Base-by-base conservation (phyloP, 192 early-diverging fungal genomes). In the Linnemannia hyalina region DNA sequence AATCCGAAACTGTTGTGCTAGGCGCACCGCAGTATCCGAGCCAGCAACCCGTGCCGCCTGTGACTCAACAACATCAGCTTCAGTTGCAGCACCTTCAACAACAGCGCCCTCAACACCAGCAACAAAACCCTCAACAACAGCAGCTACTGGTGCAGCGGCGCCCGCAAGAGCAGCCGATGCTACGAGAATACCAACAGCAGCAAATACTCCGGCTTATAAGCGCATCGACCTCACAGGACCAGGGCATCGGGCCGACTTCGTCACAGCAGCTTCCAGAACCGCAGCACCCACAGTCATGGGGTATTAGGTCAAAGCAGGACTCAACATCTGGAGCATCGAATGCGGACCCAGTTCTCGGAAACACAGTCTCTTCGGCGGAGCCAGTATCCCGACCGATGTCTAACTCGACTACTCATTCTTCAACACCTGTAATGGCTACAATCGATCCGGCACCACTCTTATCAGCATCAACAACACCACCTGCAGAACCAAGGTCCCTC, bases 61-160 rank as follows among this genome's bases (percentile, higher is more conserved):
- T 23, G 16, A n/a, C 11, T 5, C 60, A 20, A 49, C 78, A 73
- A 44, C 70, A 55, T 38, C 49, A 41, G n/a, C 52, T 68, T 20
- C 60, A 68, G 8, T 35, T 35, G 35, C 75, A 73, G 23, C 54
- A 0, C 11, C 54, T 41, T 49, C 76, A 78, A 26, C 68, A 78
- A 40, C 47, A 75, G 15, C 55, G 13, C 47, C 38, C 3, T 40
- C 38, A 75, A 4, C 55, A 13, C 46, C 38, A 63, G 29, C n/a
- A 26, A 18, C 22, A 29, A 8, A 40, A n/a, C 11, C 22, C 42
- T 36, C 26, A 65, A 73, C 41, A 47, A 0, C 71, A n/a, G 44
- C 42, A 36, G 7, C 32, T 47, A 68, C 75, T 49, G 47, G 18
- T 6, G 41, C 63, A 68, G 23, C 32, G 13, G 9, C 40, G 36